phyloP scores from a whole-genome alignment of 768 basidiomycete species.

The Calocybe gangraenosa region DNA sequence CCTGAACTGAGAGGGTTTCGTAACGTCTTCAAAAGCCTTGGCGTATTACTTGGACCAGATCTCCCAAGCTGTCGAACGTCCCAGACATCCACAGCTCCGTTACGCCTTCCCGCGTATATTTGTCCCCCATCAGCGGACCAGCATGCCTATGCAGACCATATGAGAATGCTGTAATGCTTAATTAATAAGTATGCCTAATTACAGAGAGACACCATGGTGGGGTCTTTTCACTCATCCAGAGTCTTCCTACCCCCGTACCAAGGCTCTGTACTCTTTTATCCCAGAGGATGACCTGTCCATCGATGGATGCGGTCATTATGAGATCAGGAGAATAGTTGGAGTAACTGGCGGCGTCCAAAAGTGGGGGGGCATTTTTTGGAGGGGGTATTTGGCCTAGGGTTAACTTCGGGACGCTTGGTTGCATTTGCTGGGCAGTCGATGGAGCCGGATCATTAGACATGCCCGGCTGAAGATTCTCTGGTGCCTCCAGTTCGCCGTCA shows the following conservation, averaged over 20 bases:
- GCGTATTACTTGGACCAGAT: constrained; percentile 57
- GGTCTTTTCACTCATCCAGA: constrained; percentile 89
- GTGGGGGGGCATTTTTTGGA: constrained; percentile 73
- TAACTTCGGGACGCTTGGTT: constrained; percentile 20
- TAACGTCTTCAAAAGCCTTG: constrained; percentile 75
- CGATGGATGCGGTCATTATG: constrained; percentile 84
- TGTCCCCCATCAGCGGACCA: constrained; percentile 90
- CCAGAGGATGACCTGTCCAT: constrained; percentile 91
- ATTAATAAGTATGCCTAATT: constrained; percentile 29
- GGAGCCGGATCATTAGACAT: constrained; percentile 10
- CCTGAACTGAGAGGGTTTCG: constrained; percentile 87
- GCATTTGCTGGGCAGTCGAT: constrained; percentile 15
- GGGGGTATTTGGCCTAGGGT: constrained; percentile 39
- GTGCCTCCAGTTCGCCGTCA: constrained; percentile 71
- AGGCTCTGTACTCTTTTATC: constrained; percentile 69
- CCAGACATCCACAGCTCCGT: constrained; percentile 91
- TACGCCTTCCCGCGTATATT: constrained; percentile 87
- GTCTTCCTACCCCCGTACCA: constrained; percentile 71
- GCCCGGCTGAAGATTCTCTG: constrained; percentile 11
- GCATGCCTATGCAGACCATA: constrained; percentile 59
- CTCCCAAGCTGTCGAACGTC: constrained; percentile 82
- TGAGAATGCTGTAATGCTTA: constrained; percentile 1
- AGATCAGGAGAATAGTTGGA: constrained; percentile 73
- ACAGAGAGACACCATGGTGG: constrained; percentile 97
- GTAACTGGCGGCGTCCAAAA: constrained; percentile 60